Evolutionary conservation across 1,139 yeast genomes (phyloP), one percentile per base, ranked within the genome.

Genomic region (Yamadazyma oceani): DNA sequence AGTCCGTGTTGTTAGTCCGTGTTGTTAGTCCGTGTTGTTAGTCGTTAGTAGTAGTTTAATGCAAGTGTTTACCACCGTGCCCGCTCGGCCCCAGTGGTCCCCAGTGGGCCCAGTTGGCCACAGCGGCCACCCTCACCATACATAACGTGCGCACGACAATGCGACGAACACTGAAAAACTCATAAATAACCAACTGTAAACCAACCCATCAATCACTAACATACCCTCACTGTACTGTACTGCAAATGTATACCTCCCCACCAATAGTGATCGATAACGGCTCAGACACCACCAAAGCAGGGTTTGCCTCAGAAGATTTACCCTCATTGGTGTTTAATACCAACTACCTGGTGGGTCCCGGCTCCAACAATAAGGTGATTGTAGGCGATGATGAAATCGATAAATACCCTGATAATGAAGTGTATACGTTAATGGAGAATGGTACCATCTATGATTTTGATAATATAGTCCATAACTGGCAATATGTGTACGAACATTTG

Each of bases 261-360:
- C 76, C 85, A 14, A 75, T 83, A 14, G 85, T 84, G 36, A 79
- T 84, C 32, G 89, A 84, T 56, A 78, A 78, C 52, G 89, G 88
- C 17, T 71, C 86, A 2, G 65, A 73, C 42, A 66, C 75, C 12
- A 82, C 88, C 29, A 75, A 80, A 42, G 89, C 89, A 1, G 90
- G 90, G 8, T 74, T 82, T 49, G 82, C 87, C 8, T 75, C 75
- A 43, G 82, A 74, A 36, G 86, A 82, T 37, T 57, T 78, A 29
- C 94, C 94, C 1, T 62, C 75, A 17, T 56, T 81, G 30, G 74
- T 78, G 4, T 68, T 82, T 49, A 77, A 81, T 37, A 70, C 87
- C 13, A 67, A 73, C 38, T 83, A 82, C 53, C 68, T 72, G 42
- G 60, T 66, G 45, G 61, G 58, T 41, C 42, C 61, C 22, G 44